Evolutionary conservation across 139 green algal species (phyloP).

Genomic region (Chlorella sp.): DNA sequence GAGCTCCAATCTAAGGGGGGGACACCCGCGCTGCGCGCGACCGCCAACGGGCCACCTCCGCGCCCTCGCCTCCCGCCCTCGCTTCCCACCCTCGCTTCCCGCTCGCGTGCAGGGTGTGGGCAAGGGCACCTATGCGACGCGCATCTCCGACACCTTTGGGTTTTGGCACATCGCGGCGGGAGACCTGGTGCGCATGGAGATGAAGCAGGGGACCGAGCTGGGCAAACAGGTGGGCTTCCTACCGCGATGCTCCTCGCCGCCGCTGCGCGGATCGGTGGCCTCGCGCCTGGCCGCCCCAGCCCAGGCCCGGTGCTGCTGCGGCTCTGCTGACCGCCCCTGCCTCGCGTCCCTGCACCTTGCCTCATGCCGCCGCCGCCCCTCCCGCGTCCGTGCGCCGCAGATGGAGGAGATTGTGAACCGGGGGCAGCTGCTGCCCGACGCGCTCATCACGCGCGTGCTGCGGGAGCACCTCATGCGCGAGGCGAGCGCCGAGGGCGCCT

Average conservation of each 20-base stretch:
- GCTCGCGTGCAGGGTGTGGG: conserved; percentile 75
- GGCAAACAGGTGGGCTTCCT: conserved; percentile 66
- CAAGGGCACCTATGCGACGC: conserved; percentile 94
- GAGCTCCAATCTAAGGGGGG: not conserved
- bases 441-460: conserved; percentile 77
- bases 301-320: too few relatives aligned
- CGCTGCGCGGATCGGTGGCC: too few relatives aligned
- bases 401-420: conserved; percentile 28
- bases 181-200: conserved; percentile 91
- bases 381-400: too few relatives aligned
- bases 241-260: too few relatives aligned
- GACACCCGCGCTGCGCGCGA: not conserved
- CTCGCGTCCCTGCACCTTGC: too few relatives aligned
- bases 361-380: too few relatives aligned
- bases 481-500: conserved; percentile 60
- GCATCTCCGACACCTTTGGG: conserved; percentile 74
- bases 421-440: conserved; percentile 88
- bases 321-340: not conserved
- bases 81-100: not conserved
- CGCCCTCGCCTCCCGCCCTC: not conserved
- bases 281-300: too few relatives aligned
- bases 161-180: conserved; percentile 92
- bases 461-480: conserved; percentile 8
- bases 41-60: not conserved
- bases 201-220: conserved; percentile 66